phyloP scores from a whole-genome alignment of 306 rosid genomes.

The Castanea mollissima region DNA sequence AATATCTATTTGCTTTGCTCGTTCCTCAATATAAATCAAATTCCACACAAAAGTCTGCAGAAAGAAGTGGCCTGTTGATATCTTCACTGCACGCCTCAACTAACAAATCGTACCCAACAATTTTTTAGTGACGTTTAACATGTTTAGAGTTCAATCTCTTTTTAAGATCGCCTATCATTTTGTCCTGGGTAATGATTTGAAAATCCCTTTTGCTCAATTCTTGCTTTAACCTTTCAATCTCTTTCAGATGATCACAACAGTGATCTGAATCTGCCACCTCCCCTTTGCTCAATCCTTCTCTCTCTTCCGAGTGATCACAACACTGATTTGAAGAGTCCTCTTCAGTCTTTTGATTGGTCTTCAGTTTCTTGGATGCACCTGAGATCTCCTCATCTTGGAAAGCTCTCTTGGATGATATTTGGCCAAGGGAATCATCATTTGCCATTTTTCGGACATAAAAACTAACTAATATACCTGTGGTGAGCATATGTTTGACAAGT shows the following conservation, averaged over 20 bases:
- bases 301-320: conserved; percentile 25
- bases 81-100: neutral
- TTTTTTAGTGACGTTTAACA: neutral
- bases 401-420: conserved; percentile 31
- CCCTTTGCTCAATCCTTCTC: conserved; percentile 23
- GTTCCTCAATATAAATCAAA: neutral
- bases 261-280: neutral
- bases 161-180: conserved; percentile 11
- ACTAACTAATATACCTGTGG: conserved; percentile 21
- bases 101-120: neutral
- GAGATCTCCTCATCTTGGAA: conserved; percentile 26
- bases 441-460: conserved; percentile 42
- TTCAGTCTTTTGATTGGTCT: conserved; percentile 21
- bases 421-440: conserved; percentile 8
- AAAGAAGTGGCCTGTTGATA: neutral
- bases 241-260: conserved; percentile 9
- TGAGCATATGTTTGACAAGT: conserved; percentile 23
- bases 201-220: conserved; percentile 33
- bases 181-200: conserved; percentile 22
- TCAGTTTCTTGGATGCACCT: conserved; percentile 32
- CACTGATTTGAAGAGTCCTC: conserved; percentile 14
- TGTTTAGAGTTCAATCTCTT: neutral
- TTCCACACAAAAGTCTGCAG: neutral
- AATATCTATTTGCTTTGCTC: neutral
- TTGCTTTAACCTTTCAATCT: conserved; percentile 39